Conservation (phyloP, 1,284 basidiomycete genomes). For the Naganishia sp. region DNA sequence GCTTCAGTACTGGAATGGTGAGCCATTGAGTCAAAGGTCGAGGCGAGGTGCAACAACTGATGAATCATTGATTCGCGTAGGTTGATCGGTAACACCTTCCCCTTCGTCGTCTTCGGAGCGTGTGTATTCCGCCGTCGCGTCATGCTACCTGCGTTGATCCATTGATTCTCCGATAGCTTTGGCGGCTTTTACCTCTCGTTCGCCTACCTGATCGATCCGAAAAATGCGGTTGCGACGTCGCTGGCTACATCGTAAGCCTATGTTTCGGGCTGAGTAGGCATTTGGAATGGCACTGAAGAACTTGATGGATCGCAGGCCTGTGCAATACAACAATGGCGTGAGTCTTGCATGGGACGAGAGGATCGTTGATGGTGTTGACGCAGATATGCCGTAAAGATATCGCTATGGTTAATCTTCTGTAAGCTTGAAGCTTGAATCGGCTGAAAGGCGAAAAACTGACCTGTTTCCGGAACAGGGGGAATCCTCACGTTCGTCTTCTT, state of each 20-base stretch:
- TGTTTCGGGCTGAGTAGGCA: not conserved
- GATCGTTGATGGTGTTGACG: not conserved
- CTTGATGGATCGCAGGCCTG: slow-evolving; percentile 4
- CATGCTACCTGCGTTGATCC: not conserved
- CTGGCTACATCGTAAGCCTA: slow-evolving; percentile 10
- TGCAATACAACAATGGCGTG: slow-evolving; percentile 27
- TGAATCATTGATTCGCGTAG: not conserved
- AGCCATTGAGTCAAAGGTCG: not conserved
- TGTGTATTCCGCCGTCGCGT: not conserved
- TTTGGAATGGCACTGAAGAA: not conserved
- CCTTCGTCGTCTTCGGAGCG: slow-evolving; percentile 27
- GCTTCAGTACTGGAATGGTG: slow-evolving; percentile 28
- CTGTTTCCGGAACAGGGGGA: not conserved
- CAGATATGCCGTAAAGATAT: slow-evolving; percentile 2
- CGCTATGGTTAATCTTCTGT: slow-evolving; percentile 31
- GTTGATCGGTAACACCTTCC: slow-evolving; percentile 31
- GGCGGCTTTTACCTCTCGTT: slow-evolving; percentile 27
- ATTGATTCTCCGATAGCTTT: not conserved
- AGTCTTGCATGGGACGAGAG: not conserved
- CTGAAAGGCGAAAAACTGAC: too few relatives aligned
- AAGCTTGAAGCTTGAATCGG: not conserved
- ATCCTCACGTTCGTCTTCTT: slow-evolving; percentile 29
- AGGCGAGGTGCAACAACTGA: not conserved
- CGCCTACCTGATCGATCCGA: slow-evolving; percentile 23
- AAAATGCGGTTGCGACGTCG: slow-evolving; percentile 17